Evolutionary conservation across 1,284 basidiomycete genomes (phyloP), one percentile per base, ranked within the genome.

Genomic region (Sphaerobolus stellatus): DNA sequence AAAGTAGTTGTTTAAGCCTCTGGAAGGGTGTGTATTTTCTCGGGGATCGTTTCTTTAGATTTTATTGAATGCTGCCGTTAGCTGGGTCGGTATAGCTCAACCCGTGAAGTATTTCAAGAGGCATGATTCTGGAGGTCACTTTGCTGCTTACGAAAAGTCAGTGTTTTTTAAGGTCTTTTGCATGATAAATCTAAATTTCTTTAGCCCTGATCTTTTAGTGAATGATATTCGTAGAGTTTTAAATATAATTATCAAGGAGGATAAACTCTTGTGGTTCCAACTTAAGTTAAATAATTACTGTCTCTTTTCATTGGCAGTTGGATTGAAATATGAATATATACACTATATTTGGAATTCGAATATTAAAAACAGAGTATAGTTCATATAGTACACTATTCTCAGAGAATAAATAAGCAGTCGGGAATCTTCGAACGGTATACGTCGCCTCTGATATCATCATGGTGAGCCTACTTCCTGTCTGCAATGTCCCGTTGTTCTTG

Each of bases 111-210:
- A 52, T 38, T 43, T 47, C 8, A 62, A 57, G 20, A 48, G 53
- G 25, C 59, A 58, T 34, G 44, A 56, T 16, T 28, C 28, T 18
- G 60, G 60, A n/a, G 60, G 59, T 2, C 60, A 61, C 30, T 61
- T 61, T 53, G 60, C 57, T 25, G 59, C 60, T 6, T 56, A 55
- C 54, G 60, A 60, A 48, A 58, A 45, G 60, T 60, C 40, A 44
- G 54, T 58, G 9, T 11, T 20, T 14, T 20, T 44, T 28, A 8
- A 5, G n/a, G 7, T 33, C 9, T 24, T 16, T 5, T 13, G 11
- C 14, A 11, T 18, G 9, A 18, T 7, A 18, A 22, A n/a, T 16
- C 31, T 40, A 2, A n/a, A 16, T 22, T 22, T 8, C 2, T 9
- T n/a, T 18, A 61, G 59, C 2, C 59, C 59, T 5, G 58, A 61